Conservation (phyloP, 2,329 filamentous ascomycete species). For the Penicillium sclerotigenum region DNA sequence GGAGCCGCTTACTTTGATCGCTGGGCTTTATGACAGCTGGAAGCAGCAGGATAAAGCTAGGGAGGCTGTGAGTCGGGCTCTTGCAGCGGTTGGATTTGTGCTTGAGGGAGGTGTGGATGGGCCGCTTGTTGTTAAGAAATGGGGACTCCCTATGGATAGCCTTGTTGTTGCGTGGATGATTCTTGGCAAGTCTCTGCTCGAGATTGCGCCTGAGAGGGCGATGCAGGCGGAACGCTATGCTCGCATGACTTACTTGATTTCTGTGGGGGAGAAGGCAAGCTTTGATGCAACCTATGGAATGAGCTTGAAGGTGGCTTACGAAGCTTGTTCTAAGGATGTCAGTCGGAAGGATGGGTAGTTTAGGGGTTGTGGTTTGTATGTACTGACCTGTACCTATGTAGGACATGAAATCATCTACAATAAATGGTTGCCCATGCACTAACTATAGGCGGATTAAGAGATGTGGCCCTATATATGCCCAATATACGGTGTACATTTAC, state of each 20-base stretch:
- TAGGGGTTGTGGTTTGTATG: background rate
- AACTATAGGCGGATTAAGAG: background rate
- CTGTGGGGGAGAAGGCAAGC: slow-evolving; percentile 35
- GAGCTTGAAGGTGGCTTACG: background rate
- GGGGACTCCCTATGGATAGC: slow-evolving; percentile 29
- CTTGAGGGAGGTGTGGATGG: background rate
- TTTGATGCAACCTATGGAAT: slow-evolving; percentile 25
- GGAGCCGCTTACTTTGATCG: background rate
- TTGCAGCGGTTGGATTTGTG: background rate
- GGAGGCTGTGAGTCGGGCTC: background rate
- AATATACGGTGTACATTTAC: background rate
- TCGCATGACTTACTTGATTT: slow-evolving; percentile 30
- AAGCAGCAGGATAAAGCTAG: background rate
- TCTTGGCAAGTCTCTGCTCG: slow-evolving; percentile 25
- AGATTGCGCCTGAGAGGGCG: slow-evolving; percentile 16
- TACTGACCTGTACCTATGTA: background rate
- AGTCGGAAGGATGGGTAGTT: background rate
- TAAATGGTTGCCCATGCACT: background rate
- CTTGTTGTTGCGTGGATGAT: slow-evolving; percentile 31
- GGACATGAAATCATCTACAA: background rate
- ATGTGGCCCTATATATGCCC: background rate
- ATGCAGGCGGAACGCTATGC: slow-evolving; percentile 31
- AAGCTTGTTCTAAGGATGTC: background rate
- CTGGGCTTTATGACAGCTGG: background rate
- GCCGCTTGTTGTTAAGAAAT: slow-evolving; percentile 16